Conservation (phyloP, 257 asterid species). For the Solanum appendiculatum region DNA sequence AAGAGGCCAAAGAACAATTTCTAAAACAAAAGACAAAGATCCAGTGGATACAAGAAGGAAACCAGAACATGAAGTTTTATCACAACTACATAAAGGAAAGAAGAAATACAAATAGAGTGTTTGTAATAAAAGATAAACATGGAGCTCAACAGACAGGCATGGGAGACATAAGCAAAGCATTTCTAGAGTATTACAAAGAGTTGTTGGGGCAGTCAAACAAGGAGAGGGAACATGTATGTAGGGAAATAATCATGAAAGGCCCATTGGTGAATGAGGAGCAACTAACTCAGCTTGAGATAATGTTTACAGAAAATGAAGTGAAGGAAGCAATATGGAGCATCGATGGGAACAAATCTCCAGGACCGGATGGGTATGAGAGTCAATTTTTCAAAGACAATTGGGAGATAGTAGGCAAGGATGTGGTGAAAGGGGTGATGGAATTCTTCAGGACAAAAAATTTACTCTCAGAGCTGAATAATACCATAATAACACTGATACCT, state of each 20-base stretch:
- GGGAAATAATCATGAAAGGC: neutral
- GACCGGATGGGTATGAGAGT: neutral
- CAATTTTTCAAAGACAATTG: neutral
- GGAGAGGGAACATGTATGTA: fast-evolving
- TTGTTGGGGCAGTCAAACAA: neutral
- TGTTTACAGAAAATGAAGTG: neutral
- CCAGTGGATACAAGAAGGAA: neutral
- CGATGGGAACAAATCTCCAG: neutral
- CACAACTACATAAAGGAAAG: neutral
- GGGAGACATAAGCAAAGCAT: neutral
- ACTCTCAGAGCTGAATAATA: too few species aligned
- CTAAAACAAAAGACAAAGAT: too few species aligned
- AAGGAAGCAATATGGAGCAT: neutral
- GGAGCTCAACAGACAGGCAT: neutral
- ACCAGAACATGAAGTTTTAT: too few species aligned
- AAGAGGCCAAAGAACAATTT: neutral
- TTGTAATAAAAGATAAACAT: too few species aligned
- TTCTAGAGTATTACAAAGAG: too few species aligned
- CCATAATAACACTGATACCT: too few species aligned
- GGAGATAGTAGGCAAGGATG: neutral
- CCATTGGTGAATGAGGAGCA: neutral
- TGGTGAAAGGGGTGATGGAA: too few species aligned
- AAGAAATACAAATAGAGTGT: neutral
- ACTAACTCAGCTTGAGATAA: too few species aligned
- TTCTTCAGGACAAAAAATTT: too few species aligned